These are phyloP conservation scores for Neocatenulostroma microsporum DNA, from an alignment of 2,329 filamentous ascomycete species.

Conservation along the genomic window DNA sequence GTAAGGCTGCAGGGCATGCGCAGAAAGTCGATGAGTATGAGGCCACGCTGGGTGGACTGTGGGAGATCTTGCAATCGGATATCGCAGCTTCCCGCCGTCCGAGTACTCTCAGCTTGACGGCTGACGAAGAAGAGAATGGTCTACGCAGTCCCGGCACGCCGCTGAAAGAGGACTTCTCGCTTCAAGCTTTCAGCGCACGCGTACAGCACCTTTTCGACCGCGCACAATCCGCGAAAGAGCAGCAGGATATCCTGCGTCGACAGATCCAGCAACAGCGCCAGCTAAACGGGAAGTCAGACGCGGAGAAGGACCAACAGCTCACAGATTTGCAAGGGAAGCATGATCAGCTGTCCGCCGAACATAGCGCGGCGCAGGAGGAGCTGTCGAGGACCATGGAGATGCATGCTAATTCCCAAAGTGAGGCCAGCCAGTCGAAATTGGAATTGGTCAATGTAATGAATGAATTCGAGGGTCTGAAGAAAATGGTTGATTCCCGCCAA, in stretches of 20 bases:
- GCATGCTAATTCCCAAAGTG: conserved; percentile 22
- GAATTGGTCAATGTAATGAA: conserved; percentile 40
- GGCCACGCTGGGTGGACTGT: conserved; percentile 43
- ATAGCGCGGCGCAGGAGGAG: conserved; percentile 20
- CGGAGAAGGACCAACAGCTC: conserved; percentile 36
- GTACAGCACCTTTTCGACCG: conserved; percentile 72
- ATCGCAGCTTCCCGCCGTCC: conserved; percentile 3
- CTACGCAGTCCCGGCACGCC: conserved; percentile 16
- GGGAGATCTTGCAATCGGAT: conserved; percentile 44
- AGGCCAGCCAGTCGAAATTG: conserved; percentile 21
- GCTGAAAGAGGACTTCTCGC: conserved; percentile 51
- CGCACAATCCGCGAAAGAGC: conserved; percentile 70
- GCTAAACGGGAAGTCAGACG: conserved; percentile 78
- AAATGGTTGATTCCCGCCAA: conserved; percentile 22
- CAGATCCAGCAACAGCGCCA: conserved; percentile 95
- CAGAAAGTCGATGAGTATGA: conserved; percentile 50
- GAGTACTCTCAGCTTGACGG: too few relatives aligned
- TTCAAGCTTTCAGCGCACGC: conserved; percentile 68
- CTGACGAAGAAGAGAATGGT: conserved; percentile 46
- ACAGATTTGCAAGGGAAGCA: conserved; percentile 23
- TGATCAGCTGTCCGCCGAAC: conserved; percentile 18
- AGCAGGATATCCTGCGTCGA: conserved; percentile 79
- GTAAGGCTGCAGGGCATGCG: conserved; percentile 16
- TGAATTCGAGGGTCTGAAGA: conserved; percentile 25
- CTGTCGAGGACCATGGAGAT: conserved; percentile 23